Conservation (phyloP, 495 filamentous ascomycete species). For the Clavariopsis aquatica region DNA sequence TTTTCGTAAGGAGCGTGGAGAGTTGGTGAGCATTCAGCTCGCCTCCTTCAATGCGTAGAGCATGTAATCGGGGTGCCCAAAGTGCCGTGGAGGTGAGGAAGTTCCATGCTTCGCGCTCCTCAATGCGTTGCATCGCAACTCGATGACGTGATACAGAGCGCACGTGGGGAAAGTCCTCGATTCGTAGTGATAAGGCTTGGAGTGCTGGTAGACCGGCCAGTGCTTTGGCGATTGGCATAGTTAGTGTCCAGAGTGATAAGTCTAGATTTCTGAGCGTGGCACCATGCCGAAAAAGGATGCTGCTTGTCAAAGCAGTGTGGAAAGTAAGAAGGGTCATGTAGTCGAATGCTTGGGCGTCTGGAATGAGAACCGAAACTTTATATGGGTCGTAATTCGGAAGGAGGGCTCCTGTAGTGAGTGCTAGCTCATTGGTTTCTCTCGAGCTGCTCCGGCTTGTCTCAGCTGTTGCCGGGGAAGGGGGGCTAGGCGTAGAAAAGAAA, state of each 20-base stretch:
- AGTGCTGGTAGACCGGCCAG: constrained; percentile 28
- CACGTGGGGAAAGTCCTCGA: constrained; percentile 32
- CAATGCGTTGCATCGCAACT: constrained; percentile 2
- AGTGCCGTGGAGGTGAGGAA: constrained; percentile 17
- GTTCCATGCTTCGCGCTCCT: constrained; percentile 29
- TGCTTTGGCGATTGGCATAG: constrained; percentile 26
- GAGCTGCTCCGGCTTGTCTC: background rate
- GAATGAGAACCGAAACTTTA: constrained; percentile 31
- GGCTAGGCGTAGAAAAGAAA: constrained; percentile 8
- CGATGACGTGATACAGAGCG: constrained; percentile 4
- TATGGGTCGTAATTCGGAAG: constrained; percentile 12
- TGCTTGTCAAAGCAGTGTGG: constrained; percentile 31
- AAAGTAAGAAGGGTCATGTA: constrained; percentile 25
- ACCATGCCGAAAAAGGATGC: constrained; percentile 40
- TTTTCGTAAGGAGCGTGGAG: constrained; percentile 10
- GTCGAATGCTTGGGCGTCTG: constrained; percentile 20
- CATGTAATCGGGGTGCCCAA: constrained; percentile 23
- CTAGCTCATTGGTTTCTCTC: background rate
- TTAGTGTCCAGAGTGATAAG: constrained; percentile 36
- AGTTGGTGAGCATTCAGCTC: constrained; percentile 22
- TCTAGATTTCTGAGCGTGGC: constrained; percentile 29
- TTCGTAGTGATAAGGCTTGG: constrained; percentile 32
- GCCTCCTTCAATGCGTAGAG: constrained; percentile 29
- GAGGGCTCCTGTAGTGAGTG: background rate
- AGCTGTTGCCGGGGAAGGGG: background rate